Conservation (phyloP, 148 eudicot species). For the Heliamphora exappendiculata region DNA sequence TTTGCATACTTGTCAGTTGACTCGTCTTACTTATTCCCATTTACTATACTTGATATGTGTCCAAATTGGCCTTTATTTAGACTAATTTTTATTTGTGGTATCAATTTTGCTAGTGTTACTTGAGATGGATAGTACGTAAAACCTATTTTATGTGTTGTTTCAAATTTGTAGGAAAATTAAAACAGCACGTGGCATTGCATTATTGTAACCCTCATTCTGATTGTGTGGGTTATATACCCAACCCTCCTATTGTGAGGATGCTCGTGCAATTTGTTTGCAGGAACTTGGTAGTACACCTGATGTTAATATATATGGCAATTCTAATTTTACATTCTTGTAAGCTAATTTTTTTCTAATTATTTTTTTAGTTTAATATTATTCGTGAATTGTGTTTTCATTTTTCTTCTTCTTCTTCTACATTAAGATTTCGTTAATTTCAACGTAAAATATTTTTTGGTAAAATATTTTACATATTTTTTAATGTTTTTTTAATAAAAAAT, state of each 20-base stretch:
- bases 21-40: constrained; percentile 3
- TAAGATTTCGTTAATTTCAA: too few relatives aligned
- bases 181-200: constrained; percentile 91
- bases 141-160: constrained; percentile 11
- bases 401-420: too few relatives aligned
- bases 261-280: constrained; percentile 68
- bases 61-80: background rate
- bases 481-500: too few relatives aligned
- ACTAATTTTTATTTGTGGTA: background rate
- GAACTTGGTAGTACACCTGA: constrained; percentile 85
- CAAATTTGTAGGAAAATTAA: constrained; percentile 32
- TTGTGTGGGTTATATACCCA: constrained; percentile 73
- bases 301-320: constrained; percentile 74
- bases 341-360: constrained; percentile 12
- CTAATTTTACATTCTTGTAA: constrained; percentile 77
- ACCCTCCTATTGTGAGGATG: constrained; percentile 84
- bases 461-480: too few relatives aligned
- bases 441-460: too few relatives aligned
- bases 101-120: background rate
- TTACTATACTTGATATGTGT: background rate
- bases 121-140: constrained; percentile 9
- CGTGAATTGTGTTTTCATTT: too few relatives aligned
- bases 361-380: too few relatives aligned
- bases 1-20: constrained; percentile 92
- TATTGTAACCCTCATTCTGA: constrained; percentile 70